Conservation (phyloP, 2,329 filamentous ascomycete species). For the Emmonsiellopsis sp. region DNA sequence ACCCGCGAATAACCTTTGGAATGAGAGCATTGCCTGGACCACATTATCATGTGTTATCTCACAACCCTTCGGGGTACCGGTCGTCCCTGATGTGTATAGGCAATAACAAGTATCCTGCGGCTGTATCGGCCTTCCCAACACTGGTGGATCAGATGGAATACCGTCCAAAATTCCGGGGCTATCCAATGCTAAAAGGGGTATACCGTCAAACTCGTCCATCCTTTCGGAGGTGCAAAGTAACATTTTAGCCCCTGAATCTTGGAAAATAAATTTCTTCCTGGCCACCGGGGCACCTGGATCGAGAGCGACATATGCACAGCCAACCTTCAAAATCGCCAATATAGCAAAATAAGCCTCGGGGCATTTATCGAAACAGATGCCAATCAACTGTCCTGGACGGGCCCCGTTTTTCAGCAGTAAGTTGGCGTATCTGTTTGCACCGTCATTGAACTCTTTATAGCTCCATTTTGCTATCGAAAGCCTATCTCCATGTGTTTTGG, state of each 20-base stretch:
- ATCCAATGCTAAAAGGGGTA: slow-evolving; percentile 40
- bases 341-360: slow-evolving; percentile 77
- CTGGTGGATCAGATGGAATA: slow-evolving; percentile 26
- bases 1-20: slow-evolving; percentile 64
- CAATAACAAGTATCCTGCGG: slow-evolving; percentile 64
- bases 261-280: slow-evolving; percentile 67
- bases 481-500: slow-evolving; percentile 40
- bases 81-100: slow-evolving; percentile 80
- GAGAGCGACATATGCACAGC: slow-evolving; percentile 70
- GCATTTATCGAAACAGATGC: slow-evolving; percentile 74
- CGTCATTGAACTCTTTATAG: slow-evolving; percentile 60
- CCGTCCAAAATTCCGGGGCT: slow-evolving; percentile 25
- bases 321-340: slow-evolving; percentile 70
- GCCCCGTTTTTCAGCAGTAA: slow-evolving; percentile 46
- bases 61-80: slow-evolving; percentile 78
- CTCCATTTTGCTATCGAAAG: slow-evolving; percentile 52
- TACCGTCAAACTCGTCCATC: slow-evolving; percentile 27
- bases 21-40: slow-evolving; percentile 81
- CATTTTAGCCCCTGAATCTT: slow-evolving; percentile 59
- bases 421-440: slow-evolving; percentile 64
- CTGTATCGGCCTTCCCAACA: slow-evolving; percentile 24
- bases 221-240: slow-evolving; percentile 50
- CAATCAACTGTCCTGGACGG: slow-evolving; percentile 53
- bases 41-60: slow-evolving; percentile 82
- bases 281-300: slow-evolving; percentile 63